A percentile compares a stretch with the other conserved stretches of the same genome.
These are phyloP conservation scores for Vanderwaltozyma tropicalis DNA, from an alignment of 805 yeast genomes.

Conservation along the genomic window DNA sequence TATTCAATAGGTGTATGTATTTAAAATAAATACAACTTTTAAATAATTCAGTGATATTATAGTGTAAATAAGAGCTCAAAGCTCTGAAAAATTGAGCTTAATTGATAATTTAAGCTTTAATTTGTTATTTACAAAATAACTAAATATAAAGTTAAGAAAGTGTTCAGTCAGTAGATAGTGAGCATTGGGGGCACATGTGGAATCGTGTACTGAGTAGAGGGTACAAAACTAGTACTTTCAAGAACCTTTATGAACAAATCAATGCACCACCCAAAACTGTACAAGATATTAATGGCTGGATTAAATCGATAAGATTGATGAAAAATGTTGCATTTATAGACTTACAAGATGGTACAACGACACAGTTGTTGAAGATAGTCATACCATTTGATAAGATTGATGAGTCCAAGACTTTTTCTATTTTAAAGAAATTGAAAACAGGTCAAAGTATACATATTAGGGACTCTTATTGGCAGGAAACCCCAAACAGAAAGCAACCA, in stretches of 20 bases:
- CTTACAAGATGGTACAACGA: constrained; percentile 64
- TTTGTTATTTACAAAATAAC: no score
- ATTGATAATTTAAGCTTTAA: no score
- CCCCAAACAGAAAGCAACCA: constrained; percentile 34
- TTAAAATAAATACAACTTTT: no score
- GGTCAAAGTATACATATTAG: constrained; percentile 37
- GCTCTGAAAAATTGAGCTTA: no score
- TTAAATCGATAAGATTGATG: constrained; percentile 58
- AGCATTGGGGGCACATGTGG: no score
- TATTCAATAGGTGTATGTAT: no score
- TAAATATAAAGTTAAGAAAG: no score
- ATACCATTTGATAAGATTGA: constrained; percentile 17
- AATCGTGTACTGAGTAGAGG: background rate
- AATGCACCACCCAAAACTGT: background rate
- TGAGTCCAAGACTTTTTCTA: constrained; percentile 6
- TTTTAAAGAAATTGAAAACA: constrained; percentile 27
- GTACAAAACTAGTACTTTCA: background rate
- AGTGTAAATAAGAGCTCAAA: no score
- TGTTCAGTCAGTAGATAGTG: no score
- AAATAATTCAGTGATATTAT: no score
- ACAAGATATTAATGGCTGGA: constrained; percentile 48
- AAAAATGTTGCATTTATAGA: constrained; percentile 76
- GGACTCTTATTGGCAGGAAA: constrained; percentile 27
- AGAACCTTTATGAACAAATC: background rate
- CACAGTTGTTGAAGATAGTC: constrained; percentile 45